A percentile compares a stretch with the other conserved stretches of the same genome.
These are phyloP conservation scores for Cicer pinnatifidum DNA, from an alignment of 306 rosid species.

Conservation along the genomic window DNA sequence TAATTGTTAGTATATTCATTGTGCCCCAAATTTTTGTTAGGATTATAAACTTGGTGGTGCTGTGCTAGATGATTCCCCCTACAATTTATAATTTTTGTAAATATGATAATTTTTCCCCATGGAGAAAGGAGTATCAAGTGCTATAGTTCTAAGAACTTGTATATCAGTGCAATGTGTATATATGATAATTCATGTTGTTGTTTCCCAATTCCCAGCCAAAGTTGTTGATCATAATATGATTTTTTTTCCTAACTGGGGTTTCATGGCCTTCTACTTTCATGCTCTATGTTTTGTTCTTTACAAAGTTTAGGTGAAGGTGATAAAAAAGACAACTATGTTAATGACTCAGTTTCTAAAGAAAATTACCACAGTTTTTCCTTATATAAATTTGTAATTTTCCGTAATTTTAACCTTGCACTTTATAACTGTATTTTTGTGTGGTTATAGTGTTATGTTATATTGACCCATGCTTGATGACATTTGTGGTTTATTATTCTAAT, in stretches of 20 bases:
- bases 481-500: conserved; percentile 2
- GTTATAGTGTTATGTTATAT: conserved; percentile 11
- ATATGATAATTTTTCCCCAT: not conserved
- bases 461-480: conserved; percentile 32
- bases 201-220: conserved; percentile 17
- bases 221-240: not conserved
- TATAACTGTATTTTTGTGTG: not conserved
- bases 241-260: not conserved
- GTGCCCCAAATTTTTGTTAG: conserved; percentile 25
- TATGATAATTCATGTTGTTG: conserved; percentile 11
- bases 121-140: conserved; percentile 5
- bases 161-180: not conserved
- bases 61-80: conserved; percentile 19
- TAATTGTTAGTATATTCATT: not conserved
- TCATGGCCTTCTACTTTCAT: not conserved
- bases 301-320: conserved; percentile 23
- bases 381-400: conserved; percentile 8
- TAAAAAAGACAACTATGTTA: conserved; percentile 21
- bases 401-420: conserved; percentile 2
- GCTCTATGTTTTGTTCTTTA: conserved; percentile 23
- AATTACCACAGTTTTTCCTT: not conserved
- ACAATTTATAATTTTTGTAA: not conserved
- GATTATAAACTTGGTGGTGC: conserved; percentile 21
- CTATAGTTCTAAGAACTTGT: conserved; percentile 7
- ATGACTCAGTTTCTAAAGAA: not conserved